phyloP scores from a whole-genome alignment of 1,284 basidiomycete species.

The Neolentinus lepideus region DNA sequence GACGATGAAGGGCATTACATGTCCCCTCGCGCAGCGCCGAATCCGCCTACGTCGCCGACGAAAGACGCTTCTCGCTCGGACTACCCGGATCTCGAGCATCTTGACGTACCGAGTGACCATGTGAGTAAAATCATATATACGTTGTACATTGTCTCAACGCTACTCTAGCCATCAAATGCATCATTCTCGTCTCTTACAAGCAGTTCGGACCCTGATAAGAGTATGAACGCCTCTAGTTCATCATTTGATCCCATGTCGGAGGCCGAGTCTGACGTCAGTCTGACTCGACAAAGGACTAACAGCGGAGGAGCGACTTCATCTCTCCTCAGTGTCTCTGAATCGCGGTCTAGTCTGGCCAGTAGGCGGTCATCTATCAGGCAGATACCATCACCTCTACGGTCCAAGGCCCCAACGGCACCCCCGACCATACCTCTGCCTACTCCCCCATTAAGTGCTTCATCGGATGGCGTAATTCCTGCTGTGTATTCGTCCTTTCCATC shows the following conservation, averaged over 20 bases:
- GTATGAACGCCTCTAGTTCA: background rate
- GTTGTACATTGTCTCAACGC: background rate
- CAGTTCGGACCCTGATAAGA: background rate
- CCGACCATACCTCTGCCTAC: slow-evolving; percentile 2
- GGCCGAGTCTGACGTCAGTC: background rate
- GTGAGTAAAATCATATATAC: no score
- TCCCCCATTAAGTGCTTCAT: background rate
- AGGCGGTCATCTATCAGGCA: background rate
- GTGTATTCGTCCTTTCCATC: background rate
- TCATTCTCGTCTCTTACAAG: background rate
- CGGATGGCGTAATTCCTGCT: background rate
- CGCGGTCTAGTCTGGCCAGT: background rate
- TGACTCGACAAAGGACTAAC: background rate
- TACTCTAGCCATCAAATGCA: background rate
- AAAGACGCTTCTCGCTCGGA: no score
- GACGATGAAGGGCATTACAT: background rate
- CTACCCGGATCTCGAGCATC: no score
- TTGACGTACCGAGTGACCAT: no score
- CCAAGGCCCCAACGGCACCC: background rate
- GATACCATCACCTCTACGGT: background rate
- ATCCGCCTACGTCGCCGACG: no score
- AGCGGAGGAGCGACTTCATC: background rate
- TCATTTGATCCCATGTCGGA: background rate
- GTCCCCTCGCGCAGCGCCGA: background rate
- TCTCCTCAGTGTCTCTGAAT: background rate